Conservation (phyloP, 306 rosid species). For the Aeschynomene evenia region DNA sequence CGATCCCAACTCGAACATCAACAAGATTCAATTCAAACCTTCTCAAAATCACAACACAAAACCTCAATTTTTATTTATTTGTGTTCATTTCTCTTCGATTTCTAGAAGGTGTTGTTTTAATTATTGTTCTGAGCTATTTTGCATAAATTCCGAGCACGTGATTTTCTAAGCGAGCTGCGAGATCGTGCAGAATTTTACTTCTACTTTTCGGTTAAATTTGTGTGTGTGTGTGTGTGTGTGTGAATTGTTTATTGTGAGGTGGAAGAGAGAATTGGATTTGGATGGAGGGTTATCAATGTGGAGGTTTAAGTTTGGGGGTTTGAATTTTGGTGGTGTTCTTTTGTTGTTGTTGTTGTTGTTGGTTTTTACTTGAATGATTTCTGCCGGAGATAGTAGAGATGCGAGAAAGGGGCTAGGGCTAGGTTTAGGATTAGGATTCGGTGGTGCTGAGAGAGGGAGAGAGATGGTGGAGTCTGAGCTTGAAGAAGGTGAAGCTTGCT, state of each 20-base stretch:
- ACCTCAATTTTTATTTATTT: not conserved
- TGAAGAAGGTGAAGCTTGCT: conserved; percentile 97
- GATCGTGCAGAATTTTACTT: conserved; percentile 47
- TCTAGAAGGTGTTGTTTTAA: not conserved
- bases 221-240: too few relatives aligned
- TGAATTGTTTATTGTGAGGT: conserved; percentile 40
- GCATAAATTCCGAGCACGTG: conserved; percentile 25
- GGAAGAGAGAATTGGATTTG: conserved; percentile 44
- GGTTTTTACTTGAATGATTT: conserved; percentile 56
- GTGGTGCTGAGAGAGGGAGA: conserved; percentile 36
- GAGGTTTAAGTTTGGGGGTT: conserved; percentile 52
- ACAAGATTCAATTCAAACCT: conserved; percentile 27
- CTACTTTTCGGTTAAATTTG: conserved; percentile 29
- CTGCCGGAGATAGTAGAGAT: conserved; percentile 65
- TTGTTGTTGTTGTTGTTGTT: not conserved
- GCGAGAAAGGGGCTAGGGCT: conserved; percentile 73
- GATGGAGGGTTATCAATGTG: conserved; percentile 40
- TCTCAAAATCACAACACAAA: not conserved
- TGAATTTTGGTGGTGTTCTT: conserved; percentile 27
- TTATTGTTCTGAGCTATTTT: not conserved
- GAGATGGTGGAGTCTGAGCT: conserved; percentile 93
- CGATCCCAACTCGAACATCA: conserved; percentile 45
- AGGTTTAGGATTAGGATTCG: conserved; percentile 49
- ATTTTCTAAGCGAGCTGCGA: conserved; percentile 49
- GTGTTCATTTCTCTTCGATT: conserved; percentile 3